Evolutionary conservation across 768 basidiomycete species (phyloP).

Genomic region (Phaffia tasmanica): DNA sequence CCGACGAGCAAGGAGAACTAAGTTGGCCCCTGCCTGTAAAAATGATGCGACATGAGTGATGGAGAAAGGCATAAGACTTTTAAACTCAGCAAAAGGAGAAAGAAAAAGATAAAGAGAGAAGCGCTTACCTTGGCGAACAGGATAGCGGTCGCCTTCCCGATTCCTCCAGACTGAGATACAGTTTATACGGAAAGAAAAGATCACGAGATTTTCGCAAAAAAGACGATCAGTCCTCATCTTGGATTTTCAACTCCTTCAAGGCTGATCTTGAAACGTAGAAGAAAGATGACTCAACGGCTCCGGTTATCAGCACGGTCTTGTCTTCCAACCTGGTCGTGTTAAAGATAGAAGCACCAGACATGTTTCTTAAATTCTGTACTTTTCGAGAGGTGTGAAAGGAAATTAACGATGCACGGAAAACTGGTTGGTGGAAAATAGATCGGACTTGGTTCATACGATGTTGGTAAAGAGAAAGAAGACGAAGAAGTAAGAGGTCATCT

Average conservation of each 20-base stretch:
- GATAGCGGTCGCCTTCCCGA: slow-evolving; percentile 22
- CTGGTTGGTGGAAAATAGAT: too few relatives aligned
- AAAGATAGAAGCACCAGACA: slow-evolving; percentile 4
- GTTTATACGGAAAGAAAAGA: neutral
- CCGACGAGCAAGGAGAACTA: slow-evolving; percentile 21
- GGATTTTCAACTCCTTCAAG: neutral
- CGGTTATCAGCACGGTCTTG: slow-evolving; percentile 26
- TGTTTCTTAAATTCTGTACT: slow-evolving; percentile 4
- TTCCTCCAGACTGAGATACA: neutral
- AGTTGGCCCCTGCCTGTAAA: slow-evolving; percentile 24
- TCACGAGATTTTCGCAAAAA: neutral
- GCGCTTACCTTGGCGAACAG: slow-evolving; percentile 20
- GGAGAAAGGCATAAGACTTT: neutral
- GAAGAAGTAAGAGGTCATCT: neutral
- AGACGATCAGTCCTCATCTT: too few relatives aligned
- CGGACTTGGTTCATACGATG: neutral
- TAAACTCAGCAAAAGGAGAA: neutral
- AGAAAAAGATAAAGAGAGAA: neutral
- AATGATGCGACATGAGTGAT: neutral
- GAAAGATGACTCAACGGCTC: slow-evolving; percentile 9
- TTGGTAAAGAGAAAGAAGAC: too few relatives aligned
- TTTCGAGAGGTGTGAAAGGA: neutral
- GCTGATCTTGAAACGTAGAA: neutral
- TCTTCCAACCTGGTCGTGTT: slow-evolving; percentile 19
- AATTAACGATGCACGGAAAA: neutral